Evolutionary conservation across 2,329 filamentous ascomycete species (phyloP), one percentile per base, ranked within the genome.

Genomic region (Fusarium praegraminearum): DNA sequence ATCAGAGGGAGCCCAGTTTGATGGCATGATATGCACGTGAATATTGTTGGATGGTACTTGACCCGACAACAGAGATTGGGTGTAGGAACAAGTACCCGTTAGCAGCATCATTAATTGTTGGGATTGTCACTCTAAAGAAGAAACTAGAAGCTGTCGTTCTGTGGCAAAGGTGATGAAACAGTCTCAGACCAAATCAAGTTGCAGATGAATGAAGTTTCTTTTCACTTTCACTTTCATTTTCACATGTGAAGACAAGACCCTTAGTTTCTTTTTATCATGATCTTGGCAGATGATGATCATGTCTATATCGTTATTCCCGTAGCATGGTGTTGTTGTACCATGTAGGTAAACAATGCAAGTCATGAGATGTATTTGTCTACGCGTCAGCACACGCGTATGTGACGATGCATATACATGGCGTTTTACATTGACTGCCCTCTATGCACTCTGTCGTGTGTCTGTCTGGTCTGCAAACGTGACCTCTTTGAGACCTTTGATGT

Each of bases 11-110:
- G 58, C 40, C 43, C 43, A 51, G 30, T 38, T 38, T 46, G 66
- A 54, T 75, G 64, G 69, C 65, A 71, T 71, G 73, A 72, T 70
- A 59, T 53, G 62, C 68, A 62, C 57, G 63, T 32, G 12, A 28
- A n/a, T 7, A 1, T 8, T 60, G 54, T 46, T 74, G 63, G 12
- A 32, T 2, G 16, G 24, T 32, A 75, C 72, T n/a, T 46, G 4
- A 13, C 6, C 2, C 18, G 4, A 10, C 32, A 13, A 11, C 11
- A 5, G 22, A 3, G 4, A 1, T 1, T 7, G 10, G 18, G 11
- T 4, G 18, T 0, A 1, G 1, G 1, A 2, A 3, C 1, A 70
- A 38, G 73, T 75, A 74, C n/a, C 13, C 28, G n/a, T 26, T 62
- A 57, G 24, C 55, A 49, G 0, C 7, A 10, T 1, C 15, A 26